A percentile compares a stretch with the other conserved stretches of the same genome.
phyloP scores from a whole-genome alignment of 2,329 filamentous ascomycete genomes.

The Huntiella moniliformis region DNA sequence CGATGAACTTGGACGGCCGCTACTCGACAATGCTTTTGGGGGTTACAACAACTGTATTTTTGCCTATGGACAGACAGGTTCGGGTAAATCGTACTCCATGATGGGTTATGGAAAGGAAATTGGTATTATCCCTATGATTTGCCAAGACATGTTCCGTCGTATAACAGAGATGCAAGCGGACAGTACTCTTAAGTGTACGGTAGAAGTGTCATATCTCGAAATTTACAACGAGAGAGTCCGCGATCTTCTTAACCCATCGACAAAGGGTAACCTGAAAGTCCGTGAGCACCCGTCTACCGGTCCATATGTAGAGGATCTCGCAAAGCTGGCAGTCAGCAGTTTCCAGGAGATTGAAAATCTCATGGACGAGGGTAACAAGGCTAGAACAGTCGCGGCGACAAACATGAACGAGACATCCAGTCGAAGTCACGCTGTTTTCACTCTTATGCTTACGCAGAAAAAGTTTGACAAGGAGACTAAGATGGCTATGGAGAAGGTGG shows the following conservation, averaged over 20 bases:
- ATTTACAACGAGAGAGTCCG: constrained; percentile 98
- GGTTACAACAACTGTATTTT: constrained; percentile 99
- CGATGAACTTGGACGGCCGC: constrained; percentile 66
- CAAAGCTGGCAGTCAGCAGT: constrained; percentile 81
- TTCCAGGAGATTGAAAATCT: constrained; percentile 92
- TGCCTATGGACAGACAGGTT: constrained; percentile 94
- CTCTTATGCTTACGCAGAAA: constrained; percentile 86
- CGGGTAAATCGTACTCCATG: constrained; percentile 98
- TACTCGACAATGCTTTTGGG: constrained; percentile 93
- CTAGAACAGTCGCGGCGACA: constrained; percentile 87
- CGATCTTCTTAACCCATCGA: constrained; percentile 84
- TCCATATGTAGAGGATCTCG: constrained; percentile 93
- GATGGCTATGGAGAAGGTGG: constrained; percentile 94
- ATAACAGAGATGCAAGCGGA: constrained; percentile 56
- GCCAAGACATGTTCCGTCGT: constrained; percentile 88
- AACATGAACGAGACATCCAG: constrained; percentile 99
- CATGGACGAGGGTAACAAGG: constrained; percentile 99
- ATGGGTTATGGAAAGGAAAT: constrained; percentile 97
- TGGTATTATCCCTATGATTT: constrained; percentile 92
- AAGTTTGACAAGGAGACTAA: constrained; percentile 78
- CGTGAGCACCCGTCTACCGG: constrained; percentile 94
- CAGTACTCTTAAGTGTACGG: constrained; percentile 66
- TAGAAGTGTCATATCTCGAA: constrained; percentile 95
- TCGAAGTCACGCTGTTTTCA: constrained; percentile 96
- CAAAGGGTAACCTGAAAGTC: constrained; percentile 91